Percentiles rank a stretch among this genome's conserved stretches.
Conservation (phyloP, 2,329 filamentous ascomycete species). For the Metarhizium anisopliae region DNA sequence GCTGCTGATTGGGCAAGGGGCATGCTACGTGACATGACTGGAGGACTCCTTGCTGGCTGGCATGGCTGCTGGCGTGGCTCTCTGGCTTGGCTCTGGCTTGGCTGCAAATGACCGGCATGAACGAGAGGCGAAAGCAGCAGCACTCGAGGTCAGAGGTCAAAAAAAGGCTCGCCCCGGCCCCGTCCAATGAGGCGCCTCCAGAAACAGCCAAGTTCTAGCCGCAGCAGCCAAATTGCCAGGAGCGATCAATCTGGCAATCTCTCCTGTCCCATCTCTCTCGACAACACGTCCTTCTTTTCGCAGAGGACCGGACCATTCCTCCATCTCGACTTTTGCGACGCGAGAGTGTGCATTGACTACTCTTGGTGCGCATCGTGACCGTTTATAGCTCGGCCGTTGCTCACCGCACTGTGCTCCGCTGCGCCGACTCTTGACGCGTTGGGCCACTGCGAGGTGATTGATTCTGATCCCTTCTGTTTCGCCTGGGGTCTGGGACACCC, state of each 20-base stretch:
- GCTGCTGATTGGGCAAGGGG: too few species aligned
- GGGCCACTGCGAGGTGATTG: not conserved
- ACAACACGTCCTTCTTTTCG: not conserved
- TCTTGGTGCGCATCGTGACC: not conserved
- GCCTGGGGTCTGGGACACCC: not conserved
- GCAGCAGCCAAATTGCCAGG: not conserved
- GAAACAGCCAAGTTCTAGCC: not conserved
- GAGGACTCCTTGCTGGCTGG: not conserved
- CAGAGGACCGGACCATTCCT: not conserved
- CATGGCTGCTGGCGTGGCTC: not conserved
- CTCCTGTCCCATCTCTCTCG: not conserved
- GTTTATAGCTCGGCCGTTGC: not conserved
- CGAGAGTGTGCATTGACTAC: not conserved
- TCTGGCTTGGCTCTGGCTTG: not conserved
- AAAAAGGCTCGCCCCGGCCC: not conserved
- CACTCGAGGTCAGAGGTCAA: not conserved
- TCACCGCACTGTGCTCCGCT: not conserved
- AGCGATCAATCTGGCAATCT: not conserved
- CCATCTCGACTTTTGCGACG: not conserved
- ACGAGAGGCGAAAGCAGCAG: not conserved
- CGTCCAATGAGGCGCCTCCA: not conserved
- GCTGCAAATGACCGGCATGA: not conserved
- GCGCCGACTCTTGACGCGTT: not conserved
- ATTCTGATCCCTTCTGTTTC: not conserved
- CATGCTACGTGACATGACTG: not conserved